Conservation (phyloP, 2,329 filamentous ascomycete genomes). For the Arthroderma uncinatum region DNA sequence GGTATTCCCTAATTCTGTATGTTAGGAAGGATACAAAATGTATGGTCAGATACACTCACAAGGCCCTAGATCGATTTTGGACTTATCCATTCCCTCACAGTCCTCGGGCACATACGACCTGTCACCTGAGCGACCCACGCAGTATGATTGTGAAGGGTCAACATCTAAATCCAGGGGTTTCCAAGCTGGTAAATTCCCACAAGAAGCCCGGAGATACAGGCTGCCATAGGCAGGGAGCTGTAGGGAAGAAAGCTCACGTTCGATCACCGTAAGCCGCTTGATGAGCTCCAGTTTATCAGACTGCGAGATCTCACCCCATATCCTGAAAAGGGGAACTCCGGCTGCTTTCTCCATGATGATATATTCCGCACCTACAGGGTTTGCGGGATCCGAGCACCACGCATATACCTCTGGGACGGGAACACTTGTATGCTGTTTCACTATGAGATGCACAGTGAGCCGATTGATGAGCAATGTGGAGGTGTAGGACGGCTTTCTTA, state of each 20-base stretch:
- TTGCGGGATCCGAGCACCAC: conserved; percentile 17
- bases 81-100: background rate
- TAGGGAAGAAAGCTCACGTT: conserved; percentile 15
- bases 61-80: background rate
- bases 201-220: conserved; percentile 20
- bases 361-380: conserved; percentile 15
- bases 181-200: conserved; percentile 5
- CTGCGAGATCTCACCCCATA: conserved; percentile 11
- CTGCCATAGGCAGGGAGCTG: conserved; percentile 21
- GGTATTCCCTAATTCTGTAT: background rate
- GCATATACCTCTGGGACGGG: conserved; percentile 20
- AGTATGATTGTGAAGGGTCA: conserved; percentile 2
- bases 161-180: conserved; percentile 23
- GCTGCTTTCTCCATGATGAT: conserved; percentile 11
- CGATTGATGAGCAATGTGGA: background rate
- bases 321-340: conserved; percentile 7
- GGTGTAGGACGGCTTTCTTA: conserved; percentile 10
- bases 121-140: background rate
- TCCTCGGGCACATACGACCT: background rate
- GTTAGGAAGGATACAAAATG: background rate
- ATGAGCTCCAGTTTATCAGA: conserved; percentile 18
- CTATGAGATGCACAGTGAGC: conserved; percentile 9
- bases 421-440: conserved; percentile 17
- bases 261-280: conserved; percentile 17
- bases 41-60: background rate